Conservation (phyloP, 768 basidiomycete species). For the Suillus spraguei region DNA sequence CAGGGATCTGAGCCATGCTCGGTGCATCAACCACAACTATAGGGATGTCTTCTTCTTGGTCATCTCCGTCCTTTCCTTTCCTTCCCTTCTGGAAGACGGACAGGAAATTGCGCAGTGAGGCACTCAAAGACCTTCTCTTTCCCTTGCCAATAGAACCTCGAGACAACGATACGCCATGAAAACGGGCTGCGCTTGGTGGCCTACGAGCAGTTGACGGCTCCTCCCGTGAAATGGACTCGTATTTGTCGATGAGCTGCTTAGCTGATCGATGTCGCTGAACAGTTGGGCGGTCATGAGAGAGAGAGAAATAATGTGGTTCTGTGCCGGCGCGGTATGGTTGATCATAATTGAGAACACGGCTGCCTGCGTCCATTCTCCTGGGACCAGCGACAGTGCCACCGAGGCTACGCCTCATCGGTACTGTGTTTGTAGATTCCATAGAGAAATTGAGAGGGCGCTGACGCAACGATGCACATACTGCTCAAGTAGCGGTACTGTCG, state of each 20-base stretch:
- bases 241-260: slow-evolving; percentile 55
- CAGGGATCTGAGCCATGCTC: slow-evolving; percentile 5
- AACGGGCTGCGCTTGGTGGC: slow-evolving; percentile 17
- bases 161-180: slow-evolving; percentile 19
- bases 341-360: background rate
- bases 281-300: slow-evolving; percentile 6
- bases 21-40: slow-evolving; percentile 14
- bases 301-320: slow-evolving; percentile 6
- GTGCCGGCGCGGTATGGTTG: background rate
- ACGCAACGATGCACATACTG: background rate
- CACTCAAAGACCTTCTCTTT: slow-evolving; percentile 56
- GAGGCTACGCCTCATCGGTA: background rate
- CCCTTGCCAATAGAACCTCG: slow-evolving; percentile 33
- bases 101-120: slow-evolving; percentile 64
- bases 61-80: slow-evolving; percentile 33
- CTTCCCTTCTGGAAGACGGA: slow-evolving; percentile 64
- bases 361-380: background rate
- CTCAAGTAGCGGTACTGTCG: background rate
- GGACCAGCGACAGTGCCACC: background rate
- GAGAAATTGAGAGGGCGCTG: background rate
- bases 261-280: slow-evolving; percentile 41
- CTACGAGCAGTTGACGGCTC: slow-evolving; percentile 9
- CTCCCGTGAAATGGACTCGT: slow-evolving; percentile 45
- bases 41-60: slow-evolving; percentile 24
- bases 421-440: background rate